These are phyloP conservation scores for Polygonum aviculare DNA, from an alignment of 148 eudicot genomes.

Conservation along the genomic window DNA sequence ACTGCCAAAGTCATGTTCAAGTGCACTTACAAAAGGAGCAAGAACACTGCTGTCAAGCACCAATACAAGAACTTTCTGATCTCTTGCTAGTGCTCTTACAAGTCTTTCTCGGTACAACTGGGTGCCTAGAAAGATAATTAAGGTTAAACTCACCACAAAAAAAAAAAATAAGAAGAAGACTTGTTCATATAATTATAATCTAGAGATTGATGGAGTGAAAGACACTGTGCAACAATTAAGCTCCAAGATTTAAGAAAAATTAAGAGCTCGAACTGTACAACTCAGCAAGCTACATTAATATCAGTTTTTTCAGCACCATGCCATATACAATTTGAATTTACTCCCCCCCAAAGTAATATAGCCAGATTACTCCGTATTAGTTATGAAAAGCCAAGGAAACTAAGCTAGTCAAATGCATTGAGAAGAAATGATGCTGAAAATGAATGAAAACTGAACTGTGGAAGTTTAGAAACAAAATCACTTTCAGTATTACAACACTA, in stretches of 20 bases:
- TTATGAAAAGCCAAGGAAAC: too few relatives aligned
- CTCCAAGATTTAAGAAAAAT: too few relatives aligned
- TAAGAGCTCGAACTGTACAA: too few relatives aligned
- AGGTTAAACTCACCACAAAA: background rate
- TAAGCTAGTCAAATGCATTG: too few relatives aligned
- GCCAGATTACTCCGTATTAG: too few relatives aligned
- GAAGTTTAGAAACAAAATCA: background rate
- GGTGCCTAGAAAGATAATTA: constrained; percentile 50
- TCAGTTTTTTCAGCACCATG: too few relatives aligned
- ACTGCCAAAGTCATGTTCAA: too few relatives aligned
- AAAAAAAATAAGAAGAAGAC: too few relatives aligned
- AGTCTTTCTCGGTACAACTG: constrained; percentile 95
- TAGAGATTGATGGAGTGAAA: background rate
- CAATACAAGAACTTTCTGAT: constrained; percentile 70
- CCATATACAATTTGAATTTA: too few relatives aligned
- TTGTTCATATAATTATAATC: background rate
- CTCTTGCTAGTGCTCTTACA: constrained; percentile 87
- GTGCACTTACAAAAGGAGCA: constrained; percentile 83
- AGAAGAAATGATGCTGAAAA: background rate
- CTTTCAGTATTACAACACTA: background rate
- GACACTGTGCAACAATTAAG: background rate
- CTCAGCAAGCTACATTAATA: too few relatives aligned
- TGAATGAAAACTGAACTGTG: background rate
- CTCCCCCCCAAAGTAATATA: too few relatives aligned
- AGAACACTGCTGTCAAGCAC: constrained; percentile 90